phyloP scores from a whole-genome alignment of 345 rosid species.

The Luvunga scandens region DNA sequence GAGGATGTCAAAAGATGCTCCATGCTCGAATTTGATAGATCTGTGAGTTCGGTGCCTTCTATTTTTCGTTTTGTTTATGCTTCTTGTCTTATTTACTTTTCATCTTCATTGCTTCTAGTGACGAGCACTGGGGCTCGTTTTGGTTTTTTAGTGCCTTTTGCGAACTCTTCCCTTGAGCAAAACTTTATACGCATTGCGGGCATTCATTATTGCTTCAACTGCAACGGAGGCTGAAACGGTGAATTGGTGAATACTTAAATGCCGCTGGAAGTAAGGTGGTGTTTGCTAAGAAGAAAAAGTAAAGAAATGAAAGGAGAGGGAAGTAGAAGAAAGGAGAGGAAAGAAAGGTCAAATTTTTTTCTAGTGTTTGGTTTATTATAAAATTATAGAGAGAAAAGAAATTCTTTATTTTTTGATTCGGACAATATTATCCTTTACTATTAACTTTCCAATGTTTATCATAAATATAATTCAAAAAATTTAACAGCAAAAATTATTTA shows the following conservation, averaged over 20 bases:
- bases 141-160: too few relatives aligned
- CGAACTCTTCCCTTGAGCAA: background rate
- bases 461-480: too few relatives aligned
- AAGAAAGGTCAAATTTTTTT: too few relatives aligned
- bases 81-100: background rate
- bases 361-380: too few relatives aligned
- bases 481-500: too few relatives aligned
- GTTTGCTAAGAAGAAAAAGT: too few relatives aligned
- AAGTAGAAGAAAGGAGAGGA: too few relatives aligned
- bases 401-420: too few relatives aligned
- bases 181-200: conserved; percentile 44
- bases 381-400: too few relatives aligned
- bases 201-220: conserved; percentile 93
- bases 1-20: conserved; percentile 96
- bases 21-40: conserved; percentile 92
- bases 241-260: conserved; percentile 55
- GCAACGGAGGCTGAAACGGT: conserved; percentile 85
- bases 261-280: background rate
- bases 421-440: too few relatives aligned
- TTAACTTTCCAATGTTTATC: too few relatives aligned
- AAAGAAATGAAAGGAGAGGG: too few relatives aligned
- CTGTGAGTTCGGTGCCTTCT: conserved; percentile 49
- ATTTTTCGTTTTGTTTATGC: conserved; percentile 2
- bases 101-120: background rate
- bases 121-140: background rate